Percentiles rank a stretch among this genome's conserved stretches.
Conservation (phyloP, 2,329 filamentous ascomycete species). For the Penicillium frequentans region DNA sequence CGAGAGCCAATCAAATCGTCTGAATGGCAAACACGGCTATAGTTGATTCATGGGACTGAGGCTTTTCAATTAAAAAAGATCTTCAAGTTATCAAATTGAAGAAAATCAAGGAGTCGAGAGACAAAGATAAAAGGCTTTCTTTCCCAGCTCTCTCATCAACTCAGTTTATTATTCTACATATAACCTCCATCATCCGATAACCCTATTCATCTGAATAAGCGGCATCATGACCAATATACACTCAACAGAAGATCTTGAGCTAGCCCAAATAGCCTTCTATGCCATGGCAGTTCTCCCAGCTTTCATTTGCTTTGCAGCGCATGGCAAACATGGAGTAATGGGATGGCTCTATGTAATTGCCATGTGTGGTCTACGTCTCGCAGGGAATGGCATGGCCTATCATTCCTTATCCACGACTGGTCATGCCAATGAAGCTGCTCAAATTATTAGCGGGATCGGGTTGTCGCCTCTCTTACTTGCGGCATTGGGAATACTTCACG, state of each 20-base stretch:
- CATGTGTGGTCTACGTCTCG: constrained; percentile 13
- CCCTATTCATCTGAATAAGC: not conserved
- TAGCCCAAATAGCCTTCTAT: constrained; percentile 13
- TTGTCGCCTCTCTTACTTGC: constrained; percentile 12
- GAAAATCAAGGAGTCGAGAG: not conserved
- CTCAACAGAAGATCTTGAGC: constrained; percentile 10
- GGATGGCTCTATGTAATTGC: constrained; percentile 11
- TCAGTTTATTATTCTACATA: not conserved
- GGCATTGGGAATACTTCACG: constrained; percentile 11
- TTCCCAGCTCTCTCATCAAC: not conserved
- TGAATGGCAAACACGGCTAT: not conserved
- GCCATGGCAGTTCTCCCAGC: constrained; percentile 5
- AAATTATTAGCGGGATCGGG: constrained; percentile 14
- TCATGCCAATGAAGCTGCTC: constrained; percentile 6
- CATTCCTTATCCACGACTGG: constrained; percentile 8
- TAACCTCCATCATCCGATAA: not conserved
- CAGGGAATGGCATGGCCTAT: constrained; percentile 13
- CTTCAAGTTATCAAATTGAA: not conserved
- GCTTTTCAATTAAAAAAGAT: not conserved
- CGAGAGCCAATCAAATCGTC: not conserved
- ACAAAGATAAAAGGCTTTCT: not conserved
- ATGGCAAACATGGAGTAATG: constrained; percentile 6
- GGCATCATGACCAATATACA: constrained; percentile 1
- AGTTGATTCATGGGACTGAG: not conserved
- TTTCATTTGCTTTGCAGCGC: constrained; percentile 8